Evolutionary conservation across 768 basidiomycete genomes (phyloP).

Genomic region (Mycena amicta): DNA sequence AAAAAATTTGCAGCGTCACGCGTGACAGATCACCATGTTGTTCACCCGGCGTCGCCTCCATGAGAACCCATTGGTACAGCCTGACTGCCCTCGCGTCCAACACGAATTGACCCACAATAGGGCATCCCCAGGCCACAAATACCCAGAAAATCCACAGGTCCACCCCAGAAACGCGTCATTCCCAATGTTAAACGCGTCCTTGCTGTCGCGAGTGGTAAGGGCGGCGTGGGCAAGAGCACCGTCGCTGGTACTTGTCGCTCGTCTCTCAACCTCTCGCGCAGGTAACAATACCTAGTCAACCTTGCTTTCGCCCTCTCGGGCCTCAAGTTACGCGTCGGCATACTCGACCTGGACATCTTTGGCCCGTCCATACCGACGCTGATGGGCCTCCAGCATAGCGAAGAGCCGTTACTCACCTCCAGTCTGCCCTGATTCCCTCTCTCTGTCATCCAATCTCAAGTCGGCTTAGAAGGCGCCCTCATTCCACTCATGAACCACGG

Average conservation of each 20-base stretch:
- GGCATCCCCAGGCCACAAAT: slow-evolving; percentile 50
- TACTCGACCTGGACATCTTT: slow-evolving; percentile 94
- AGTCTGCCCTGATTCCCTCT: slow-evolving; percentile 38
- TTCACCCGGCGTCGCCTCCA: neutral
- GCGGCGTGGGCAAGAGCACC: slow-evolving; percentile 95
- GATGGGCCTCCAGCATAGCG: slow-evolving; percentile 80
- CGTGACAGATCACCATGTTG: neutral
- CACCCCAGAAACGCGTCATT: slow-evolving; percentile 55
- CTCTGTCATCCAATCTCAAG: neutral
- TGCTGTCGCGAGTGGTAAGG: slow-evolving; percentile 90
- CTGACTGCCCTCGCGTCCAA: neutral
- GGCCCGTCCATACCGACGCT: slow-evolving; percentile 93
- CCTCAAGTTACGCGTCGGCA: slow-evolving; percentile 65
- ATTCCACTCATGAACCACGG: slow-evolving; percentile 87
- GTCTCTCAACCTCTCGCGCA: neutral
- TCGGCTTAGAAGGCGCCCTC: slow-evolving; percentile 66
- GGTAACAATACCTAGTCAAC: slow-evolving; percentile 57
- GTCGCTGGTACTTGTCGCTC: slow-evolving; percentile 63
- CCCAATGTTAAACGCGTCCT: slow-evolving; percentile 80
- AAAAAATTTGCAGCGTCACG: neutral
- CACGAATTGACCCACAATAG: neutral
- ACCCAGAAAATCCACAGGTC: slow-evolving; percentile 47
- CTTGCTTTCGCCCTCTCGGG: slow-evolving; percentile 71
- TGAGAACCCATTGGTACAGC: neutral
- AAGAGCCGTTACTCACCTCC: slow-evolving; percentile 76